Percentiles rank a stretch among this genome's conserved stretches.
phyloP scores from a whole-genome alignment of 148 eudicot genomes.

The Arbutus unedo region DNA sequence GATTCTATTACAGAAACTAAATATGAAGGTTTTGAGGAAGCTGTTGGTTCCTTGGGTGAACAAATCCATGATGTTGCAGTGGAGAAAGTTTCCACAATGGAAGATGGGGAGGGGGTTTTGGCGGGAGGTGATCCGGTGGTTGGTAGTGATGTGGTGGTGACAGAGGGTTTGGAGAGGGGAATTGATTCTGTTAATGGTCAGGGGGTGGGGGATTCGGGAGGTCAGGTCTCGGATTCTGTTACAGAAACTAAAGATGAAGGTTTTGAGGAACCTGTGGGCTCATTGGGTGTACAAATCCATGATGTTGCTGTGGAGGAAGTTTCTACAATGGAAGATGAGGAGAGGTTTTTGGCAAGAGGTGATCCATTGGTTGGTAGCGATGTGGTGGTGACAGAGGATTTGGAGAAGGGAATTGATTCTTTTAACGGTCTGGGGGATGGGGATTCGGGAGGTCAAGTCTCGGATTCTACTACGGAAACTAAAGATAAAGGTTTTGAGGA shows the following conservation, averaged over 20 bases:
- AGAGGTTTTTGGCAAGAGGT: background rate
- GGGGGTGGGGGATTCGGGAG: constrained; percentile 21
- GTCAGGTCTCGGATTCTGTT: background rate
- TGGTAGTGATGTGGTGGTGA: constrained; percentile 10
- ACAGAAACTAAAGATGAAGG: constrained; percentile 12
- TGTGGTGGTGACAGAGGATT: constrained; percentile 9
- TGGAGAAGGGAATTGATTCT: background rate
- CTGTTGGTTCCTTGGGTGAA: constrained; percentile 6
- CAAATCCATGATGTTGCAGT: constrained; percentile 14
- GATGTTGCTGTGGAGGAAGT: constrained; percentile 18
- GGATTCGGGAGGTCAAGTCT: constrained; percentile 9
- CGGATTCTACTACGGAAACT: constrained; percentile 8
- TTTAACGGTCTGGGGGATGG: constrained; percentile 18
- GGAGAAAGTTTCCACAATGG: constrained; percentile 8
- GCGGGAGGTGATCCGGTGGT: background rate
- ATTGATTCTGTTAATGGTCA: background rate
- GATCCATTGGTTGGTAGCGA: constrained; percentile 5
- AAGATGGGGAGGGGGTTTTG: background rate
- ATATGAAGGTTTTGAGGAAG: constrained; percentile 16
- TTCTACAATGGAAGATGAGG: constrained; percentile 4
- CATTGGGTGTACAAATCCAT: background rate
- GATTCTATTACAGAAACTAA: constrained; percentile 9
- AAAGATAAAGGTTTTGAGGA: constrained; percentile 13
- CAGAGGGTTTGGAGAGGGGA: constrained; percentile 6
- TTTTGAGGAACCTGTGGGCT: constrained; percentile 12